phyloP scores from a whole-genome alignment of 441 rosid genomes.

The Gossypium aridum region DNA sequence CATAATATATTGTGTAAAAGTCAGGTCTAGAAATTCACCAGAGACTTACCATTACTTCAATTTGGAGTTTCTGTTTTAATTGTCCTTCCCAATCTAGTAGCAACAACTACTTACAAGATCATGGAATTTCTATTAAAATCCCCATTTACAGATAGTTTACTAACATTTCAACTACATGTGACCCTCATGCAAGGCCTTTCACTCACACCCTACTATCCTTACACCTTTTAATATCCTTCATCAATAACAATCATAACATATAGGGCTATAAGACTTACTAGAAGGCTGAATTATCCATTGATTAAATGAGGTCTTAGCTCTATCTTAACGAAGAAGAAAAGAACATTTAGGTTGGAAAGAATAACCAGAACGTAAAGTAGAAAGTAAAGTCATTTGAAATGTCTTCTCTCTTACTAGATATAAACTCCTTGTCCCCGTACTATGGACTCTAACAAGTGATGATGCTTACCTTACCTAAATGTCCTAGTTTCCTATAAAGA shows the following conservation, averaged over 20 bases:
- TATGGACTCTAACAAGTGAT: not conserved
- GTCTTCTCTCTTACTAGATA: not conserved
- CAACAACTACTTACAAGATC: not conserved
- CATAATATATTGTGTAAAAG: not conserved
- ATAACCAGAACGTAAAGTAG: not conserved
- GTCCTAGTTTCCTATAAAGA: not conserved
- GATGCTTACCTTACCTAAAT: not conserved
- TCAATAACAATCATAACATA: not conserved
- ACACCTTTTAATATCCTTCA: no score
- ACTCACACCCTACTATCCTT: not conserved
- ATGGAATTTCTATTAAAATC: not conserved
- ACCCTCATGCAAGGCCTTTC: not conserved
- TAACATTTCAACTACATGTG: not conserved
- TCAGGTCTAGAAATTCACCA: not conserved
- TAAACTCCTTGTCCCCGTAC: not conserved
- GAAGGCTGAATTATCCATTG: not conserved
- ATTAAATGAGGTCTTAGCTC: not conserved
- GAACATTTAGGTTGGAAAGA: not conserved
- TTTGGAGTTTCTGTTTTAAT: not conserved
- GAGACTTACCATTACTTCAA: not conserved
- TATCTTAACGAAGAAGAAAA: not conserved
- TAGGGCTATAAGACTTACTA: not conserved
- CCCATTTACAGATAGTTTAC: not conserved
- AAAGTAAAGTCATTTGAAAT: not conserved
- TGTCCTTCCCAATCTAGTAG: not conserved